phyloP scores from a whole-genome alignment of 306 rosid genomes.

The Pachyrhizus erosus region DNA sequence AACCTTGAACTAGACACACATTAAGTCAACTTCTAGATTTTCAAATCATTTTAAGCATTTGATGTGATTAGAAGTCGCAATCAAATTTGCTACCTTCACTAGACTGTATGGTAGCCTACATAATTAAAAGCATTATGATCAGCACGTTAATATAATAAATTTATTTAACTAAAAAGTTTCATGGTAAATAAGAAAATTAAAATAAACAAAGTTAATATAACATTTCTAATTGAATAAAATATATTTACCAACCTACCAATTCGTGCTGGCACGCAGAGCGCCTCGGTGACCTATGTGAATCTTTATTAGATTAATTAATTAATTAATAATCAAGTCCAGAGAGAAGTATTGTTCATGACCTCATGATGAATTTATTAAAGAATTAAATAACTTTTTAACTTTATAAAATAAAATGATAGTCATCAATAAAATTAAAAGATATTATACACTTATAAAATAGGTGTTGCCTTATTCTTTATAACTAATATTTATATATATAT shows the following conservation, averaged over 20 bases:
- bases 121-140: neutral
- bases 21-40: neutral
- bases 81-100: neutral
- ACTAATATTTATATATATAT: too few relatives aligned
- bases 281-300: neutral
- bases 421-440: too few relatives aligned
- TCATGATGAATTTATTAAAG: neutral
- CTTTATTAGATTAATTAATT: neutral
- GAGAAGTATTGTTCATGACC: neutral
- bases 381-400: too few relatives aligned
- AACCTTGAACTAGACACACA: neutral
- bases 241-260: neutral
- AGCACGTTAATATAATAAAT: neutral
- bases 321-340: neutral
- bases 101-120: neutral
- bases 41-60: neutral
- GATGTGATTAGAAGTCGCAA: neutral
- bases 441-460: too few relatives aligned
- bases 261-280: conserved; percentile 17
- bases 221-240: neutral
- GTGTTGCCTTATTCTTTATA: too few relatives aligned
- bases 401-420: too few relatives aligned
- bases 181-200: neutral
- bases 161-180: neutral
- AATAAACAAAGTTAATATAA: too few relatives aligned